phyloP scores from a whole-genome alignment of 257 asterid genomes.

The Solanum medicagineum region DNA sequence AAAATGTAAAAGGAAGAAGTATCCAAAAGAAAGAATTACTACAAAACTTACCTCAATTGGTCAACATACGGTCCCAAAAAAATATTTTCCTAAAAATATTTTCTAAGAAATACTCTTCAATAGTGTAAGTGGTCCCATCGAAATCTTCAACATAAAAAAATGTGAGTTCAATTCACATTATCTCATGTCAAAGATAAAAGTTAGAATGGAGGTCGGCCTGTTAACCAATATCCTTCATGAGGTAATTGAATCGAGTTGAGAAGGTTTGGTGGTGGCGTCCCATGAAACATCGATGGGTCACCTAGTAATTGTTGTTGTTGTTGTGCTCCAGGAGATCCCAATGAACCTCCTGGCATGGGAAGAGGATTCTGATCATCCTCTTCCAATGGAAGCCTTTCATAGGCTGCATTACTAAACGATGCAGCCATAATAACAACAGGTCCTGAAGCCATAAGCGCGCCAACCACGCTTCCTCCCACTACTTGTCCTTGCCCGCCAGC shows the following conservation, averaged over 20 bases:
- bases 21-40: background rate
- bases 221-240: conserved; percentile 54
- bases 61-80: background rate
- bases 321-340: conserved; percentile 26
- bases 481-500: background rate
- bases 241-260: conserved; percentile 45
- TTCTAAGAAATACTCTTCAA: background rate
- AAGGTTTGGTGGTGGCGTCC: conserved; percentile 47
- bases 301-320: conserved; percentile 11
- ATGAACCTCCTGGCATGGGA: background rate
- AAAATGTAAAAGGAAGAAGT: background rate
- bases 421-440: background rate
- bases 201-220: conserved; percentile 46
- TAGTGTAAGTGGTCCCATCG: background rate
- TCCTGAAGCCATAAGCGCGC: background rate
- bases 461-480: background rate
- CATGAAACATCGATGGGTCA: conserved; percentile 52
- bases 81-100: background rate
- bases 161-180: background rate
- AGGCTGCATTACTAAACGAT: background rate
- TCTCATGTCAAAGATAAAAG: background rate
- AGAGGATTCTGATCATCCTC: background rate
- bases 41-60: background rate
- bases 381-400: background rate
- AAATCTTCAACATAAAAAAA: background rate